phyloP scores from a whole-genome alignment of 495 filamentous ascomycete species.

The Aspergillus cavernicola region DNA sequence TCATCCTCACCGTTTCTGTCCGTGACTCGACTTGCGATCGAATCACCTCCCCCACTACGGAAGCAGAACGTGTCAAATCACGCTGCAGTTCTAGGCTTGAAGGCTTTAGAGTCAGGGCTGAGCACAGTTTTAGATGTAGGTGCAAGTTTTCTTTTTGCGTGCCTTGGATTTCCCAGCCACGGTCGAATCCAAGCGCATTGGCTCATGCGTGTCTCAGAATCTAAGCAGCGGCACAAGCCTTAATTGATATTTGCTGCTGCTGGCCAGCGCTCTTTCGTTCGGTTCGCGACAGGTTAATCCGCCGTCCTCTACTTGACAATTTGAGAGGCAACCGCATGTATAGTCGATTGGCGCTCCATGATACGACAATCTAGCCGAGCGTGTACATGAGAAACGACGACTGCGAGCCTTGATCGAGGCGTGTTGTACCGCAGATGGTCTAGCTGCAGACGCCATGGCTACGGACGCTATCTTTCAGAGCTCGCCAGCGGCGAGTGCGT shows the following conservation, averaged over 20 bases:
- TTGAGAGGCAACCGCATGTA: slow-evolving; percentile 6
- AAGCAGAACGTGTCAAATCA: not conserved
- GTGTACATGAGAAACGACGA: slow-evolving; percentile 1
- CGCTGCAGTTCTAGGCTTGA: not conserved
- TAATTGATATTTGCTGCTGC: slow-evolving; percentile 12
- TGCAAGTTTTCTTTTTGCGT: slow-evolving; percentile 4
- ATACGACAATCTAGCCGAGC: not conserved
- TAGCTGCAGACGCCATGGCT: slow-evolving; percentile 23
- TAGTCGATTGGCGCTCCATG: slow-evolving; percentile 10
- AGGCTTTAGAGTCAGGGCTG: not conserved
- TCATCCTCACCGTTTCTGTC: not conserved
- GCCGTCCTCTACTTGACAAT: not conserved
- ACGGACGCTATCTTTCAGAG: slow-evolving; percentile 20
- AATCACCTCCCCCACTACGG: not conserved
- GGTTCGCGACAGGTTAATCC: not conserved
- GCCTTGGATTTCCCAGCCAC: slow-evolving; percentile 4
- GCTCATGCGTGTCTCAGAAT: slow-evolving; percentile 9
- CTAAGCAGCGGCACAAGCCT: slow-evolving; percentile 8
- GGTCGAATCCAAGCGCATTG: slow-evolving; percentile 1
- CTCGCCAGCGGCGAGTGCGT: slow-evolving; percentile 30
- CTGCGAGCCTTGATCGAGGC: slow-evolving; percentile 4
- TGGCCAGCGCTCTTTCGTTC: slow-evolving; percentile 24
- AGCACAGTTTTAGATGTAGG: slow-evolving; percentile 8
- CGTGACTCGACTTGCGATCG: not conserved
- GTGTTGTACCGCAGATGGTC: slow-evolving; percentile 6